Evolutionary conservation across 768 basidiomycete genomes (phyloP).

Genomic region (Lactarius hatsudake): DNA sequence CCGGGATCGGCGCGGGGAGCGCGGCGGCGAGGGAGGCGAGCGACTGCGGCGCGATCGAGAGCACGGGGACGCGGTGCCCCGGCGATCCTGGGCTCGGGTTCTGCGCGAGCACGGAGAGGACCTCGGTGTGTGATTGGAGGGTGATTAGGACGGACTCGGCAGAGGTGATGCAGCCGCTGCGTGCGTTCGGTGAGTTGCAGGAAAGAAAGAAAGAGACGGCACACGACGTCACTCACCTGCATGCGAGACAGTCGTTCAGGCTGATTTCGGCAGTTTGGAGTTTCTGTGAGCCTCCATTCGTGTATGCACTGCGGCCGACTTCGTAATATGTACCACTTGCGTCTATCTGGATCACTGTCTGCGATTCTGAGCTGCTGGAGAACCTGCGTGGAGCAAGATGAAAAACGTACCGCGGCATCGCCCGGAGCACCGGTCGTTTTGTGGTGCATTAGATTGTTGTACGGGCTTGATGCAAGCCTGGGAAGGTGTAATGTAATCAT

Average conservation of each 20-base stretch:
- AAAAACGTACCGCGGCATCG: slow-evolving; percentile 41
- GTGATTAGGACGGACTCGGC: slow-evolving; percentile 97
- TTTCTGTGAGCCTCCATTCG: slow-evolving; percentile 46
- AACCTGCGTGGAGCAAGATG: neutral
- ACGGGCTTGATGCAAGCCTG: slow-evolving; percentile 99
- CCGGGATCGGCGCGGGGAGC: slow-evolving; percentile 40
- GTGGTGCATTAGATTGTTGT: slow-evolving; percentile 43
- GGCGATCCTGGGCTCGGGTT: slow-evolving; percentile 45
- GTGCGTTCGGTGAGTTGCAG: neutral
- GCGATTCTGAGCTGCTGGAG: slow-evolving; percentile 33
- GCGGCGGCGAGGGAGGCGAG: slow-evolving; percentile 78
- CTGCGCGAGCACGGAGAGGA: slow-evolving; percentile 68
- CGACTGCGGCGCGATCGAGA: slow-evolving; percentile 88
- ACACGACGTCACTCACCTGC: slow-evolving; percentile 64
- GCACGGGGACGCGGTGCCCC: slow-evolving; percentile 55
- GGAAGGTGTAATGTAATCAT: slow-evolving; percentile 95
- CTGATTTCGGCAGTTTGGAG: slow-evolving; percentile 94
- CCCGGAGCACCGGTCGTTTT: slow-evolving; percentile 40
- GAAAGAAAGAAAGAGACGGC: neutral
- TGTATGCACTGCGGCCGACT: slow-evolving; percentile 40
- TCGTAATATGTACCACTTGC: slow-evolving; percentile 85
- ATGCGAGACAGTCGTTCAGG: slow-evolving; percentile 95
- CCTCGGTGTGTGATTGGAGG: slow-evolving; percentile 91
- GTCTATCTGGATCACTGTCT: slow-evolving; percentile 95
- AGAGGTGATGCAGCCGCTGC: slow-evolving; percentile 95